These are phyloP conservation scores for Cryptococcus sp. DNA, from an alignment of 1,284 basidiomycete genomes.

Conservation along the genomic window DNA sequence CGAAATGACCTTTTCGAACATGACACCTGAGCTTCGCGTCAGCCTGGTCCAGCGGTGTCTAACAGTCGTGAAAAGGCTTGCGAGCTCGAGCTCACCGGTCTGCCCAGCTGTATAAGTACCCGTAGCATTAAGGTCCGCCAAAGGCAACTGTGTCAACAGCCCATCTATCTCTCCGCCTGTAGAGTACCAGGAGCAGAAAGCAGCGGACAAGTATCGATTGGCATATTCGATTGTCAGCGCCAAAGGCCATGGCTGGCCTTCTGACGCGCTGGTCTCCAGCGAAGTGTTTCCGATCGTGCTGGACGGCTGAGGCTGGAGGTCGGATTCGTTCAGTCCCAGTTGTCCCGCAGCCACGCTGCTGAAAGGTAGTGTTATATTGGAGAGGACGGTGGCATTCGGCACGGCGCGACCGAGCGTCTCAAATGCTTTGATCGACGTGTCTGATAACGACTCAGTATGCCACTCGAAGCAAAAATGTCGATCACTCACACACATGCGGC, in stretches of 20 bases:
- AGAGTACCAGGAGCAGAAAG: slow-evolving; percentile 79
- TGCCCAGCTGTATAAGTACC: slow-evolving; percentile 50
- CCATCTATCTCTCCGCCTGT: slow-evolving; percentile 78
- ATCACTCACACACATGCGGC: slow-evolving; percentile 65
- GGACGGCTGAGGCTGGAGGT: slow-evolving; percentile 68
- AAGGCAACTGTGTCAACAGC: slow-evolving; percentile 67
- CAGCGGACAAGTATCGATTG: slow-evolving; percentile 67
- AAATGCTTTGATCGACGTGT: slow-evolving; percentile 77
- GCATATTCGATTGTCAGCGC: slow-evolving; percentile 64
- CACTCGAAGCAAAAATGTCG: too few relatives aligned
- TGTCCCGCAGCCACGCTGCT: slow-evolving; percentile 71
- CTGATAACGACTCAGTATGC: slow-evolving; percentile 10
- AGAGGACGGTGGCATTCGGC: slow-evolving; percentile 33
- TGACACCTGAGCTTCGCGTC: slow-evolving; percentile 57
- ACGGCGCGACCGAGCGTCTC: slow-evolving; percentile 52
- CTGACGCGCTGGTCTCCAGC: slow-evolving; percentile 33
- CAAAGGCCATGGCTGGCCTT: slow-evolving; percentile 55
- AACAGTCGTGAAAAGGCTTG: background rate
- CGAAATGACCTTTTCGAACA: slow-evolving; percentile 73
- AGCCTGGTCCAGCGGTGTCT: background rate
- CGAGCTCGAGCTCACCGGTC: slow-evolving; percentile 18
- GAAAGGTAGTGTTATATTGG: slow-evolving; percentile 59
- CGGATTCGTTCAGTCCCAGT: slow-evolving; percentile 65
- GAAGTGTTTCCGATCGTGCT: slow-evolving; percentile 59
- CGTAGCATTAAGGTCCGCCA: slow-evolving; percentile 72